A percentile compares a stretch with the other conserved stretches of the same genome.
phyloP scores from a whole-genome alignment of 2,329 filamentous ascomycete genomes.

The Aureobasidium leucospermi region DNA sequence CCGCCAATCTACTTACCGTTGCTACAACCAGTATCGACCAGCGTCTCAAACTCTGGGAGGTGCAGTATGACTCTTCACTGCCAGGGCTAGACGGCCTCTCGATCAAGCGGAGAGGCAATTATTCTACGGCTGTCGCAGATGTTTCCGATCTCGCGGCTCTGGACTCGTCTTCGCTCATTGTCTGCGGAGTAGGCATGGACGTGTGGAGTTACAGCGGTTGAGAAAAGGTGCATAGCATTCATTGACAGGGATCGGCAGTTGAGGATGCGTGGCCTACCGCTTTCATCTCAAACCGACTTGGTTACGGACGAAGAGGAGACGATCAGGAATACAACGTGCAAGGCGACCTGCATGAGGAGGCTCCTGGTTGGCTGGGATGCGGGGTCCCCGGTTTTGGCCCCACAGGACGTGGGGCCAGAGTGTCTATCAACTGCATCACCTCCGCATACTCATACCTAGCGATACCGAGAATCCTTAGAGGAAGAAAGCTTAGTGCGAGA shows the following conservation, averaged over 20 bases:
- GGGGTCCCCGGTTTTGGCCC: neutral
- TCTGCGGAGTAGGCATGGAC: constrained; percentile 46
- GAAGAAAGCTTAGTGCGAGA: neutral
- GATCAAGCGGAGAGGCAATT: constrained; percentile 26
- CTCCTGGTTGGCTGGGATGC: neutral
- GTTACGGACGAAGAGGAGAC: neutral
- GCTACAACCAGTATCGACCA: constrained; percentile 39
- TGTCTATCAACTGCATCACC: neutral
- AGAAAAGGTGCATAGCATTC: neutral
- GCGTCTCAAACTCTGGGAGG: constrained; percentile 40
- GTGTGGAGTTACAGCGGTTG: constrained; percentile 18
- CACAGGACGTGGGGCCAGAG: neutral
- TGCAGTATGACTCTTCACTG: constrained; percentile 21
- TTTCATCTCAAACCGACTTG: neutral
- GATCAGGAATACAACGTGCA: neutral
- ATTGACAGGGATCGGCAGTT: constrained; percentile 8
- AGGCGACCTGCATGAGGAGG: neutral
- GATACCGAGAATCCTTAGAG: neutral
- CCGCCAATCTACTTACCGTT: constrained; percentile 16
- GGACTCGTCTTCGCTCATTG: constrained; percentile 25
- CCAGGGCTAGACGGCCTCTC: constrained; percentile 24
- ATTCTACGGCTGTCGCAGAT: constrained; percentile 47
- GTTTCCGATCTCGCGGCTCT: constrained; percentile 44
- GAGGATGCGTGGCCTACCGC: neutral
- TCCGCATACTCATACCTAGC: neutral